Base-by-base conservation (phyloP, 2,329 filamentous ascomycete genomes). In the Penicillium sp. region DNA sequence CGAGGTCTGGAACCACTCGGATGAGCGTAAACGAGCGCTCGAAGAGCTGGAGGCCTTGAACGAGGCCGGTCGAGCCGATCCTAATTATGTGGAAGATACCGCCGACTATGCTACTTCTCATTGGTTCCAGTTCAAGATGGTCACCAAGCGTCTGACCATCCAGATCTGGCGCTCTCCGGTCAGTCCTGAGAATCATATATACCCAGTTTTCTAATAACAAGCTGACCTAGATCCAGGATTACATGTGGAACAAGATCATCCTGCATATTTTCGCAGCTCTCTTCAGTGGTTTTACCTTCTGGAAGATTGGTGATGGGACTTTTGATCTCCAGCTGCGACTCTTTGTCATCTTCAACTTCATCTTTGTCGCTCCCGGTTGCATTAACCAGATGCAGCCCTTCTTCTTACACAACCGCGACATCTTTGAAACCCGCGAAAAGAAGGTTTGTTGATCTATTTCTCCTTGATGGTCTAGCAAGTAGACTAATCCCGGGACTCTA, bases 281-380 rank as follows among this genome's bases (percentile, higher is more conserved):
- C 0, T 79, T 81, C 64, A 80, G 78, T 53, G 79, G 78, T 1
- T 82, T 82, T 48, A 73, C 74, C 0, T 82, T 81, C 55, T 82
- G 78, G 77, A 75, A 72, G 59, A 70, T 82, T 17, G 77, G 76
- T 1, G 58, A 75, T 36, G 71, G 67, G 0, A 67, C 77, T 0
- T 65, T 60, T 9, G 75, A 76, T 21, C 53, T 80, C 13, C 77
- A 80, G 55, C 61, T 78, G 19, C 70, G 74, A 26, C 62, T 82
- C 2, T 81, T 81, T 50, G 76, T 77, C 7, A 66, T 81, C 33
- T 81, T 82, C 67, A 78, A 80, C 54, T 81, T 81, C 59, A 78
- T 80, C 43, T 81, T 81, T 46, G 76, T 82, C 28, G 75, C 78
- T 0, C 77, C 77, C 0, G 76, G 78, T 39, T 73, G 78, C 33